Percentiles rank a stretch among this genome's conserved stretches.
Evolutionary conservation across 179 eudicot species (phyloP).

Genomic region (Vitellaria paradoxa): DNA sequence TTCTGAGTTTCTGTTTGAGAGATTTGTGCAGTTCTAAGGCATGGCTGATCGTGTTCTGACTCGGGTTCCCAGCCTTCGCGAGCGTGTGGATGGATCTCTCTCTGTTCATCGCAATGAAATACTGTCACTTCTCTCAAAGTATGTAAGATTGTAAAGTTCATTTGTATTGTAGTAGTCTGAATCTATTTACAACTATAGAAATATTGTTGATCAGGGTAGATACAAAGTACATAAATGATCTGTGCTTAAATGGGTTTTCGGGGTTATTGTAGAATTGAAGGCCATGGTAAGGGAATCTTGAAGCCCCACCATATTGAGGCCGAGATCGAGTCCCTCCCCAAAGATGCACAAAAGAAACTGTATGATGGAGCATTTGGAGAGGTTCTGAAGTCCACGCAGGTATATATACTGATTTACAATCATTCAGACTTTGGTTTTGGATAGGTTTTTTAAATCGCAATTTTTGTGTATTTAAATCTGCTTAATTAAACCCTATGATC

Average conservation of each 20-base stretch:
- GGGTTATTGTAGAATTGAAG: constrained; percentile 43
- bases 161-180: not conserved
- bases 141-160: not conserved
- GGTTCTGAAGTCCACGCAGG: constrained; percentile 73
- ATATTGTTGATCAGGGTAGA: not conserved
- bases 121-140: constrained; percentile 58
- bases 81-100: constrained; percentile 48
- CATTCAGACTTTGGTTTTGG: not conserved
- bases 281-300: constrained; percentile 65
- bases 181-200: not conserved
- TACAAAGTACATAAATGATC: not conserved
- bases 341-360: constrained; percentile 39
- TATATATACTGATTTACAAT: not conserved
- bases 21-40: not conserved
- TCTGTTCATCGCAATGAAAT: constrained; percentile 51
- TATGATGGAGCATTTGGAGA: constrained; percentile 59
- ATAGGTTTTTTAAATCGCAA: not conserved
- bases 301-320: constrained; percentile 67
- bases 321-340: constrained; percentile 50
- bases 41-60: constrained; percentile 40
- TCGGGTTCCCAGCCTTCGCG: constrained; percentile 48
- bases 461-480: not conserved
- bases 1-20: not conserved
- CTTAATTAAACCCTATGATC: not conserved
- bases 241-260: not conserved